A percentile compares a stretch with the other conserved stretches of the same genome.
Conservation (phyloP, 352 stramenopile genomes). For the Globisporangium nunn region DNA sequence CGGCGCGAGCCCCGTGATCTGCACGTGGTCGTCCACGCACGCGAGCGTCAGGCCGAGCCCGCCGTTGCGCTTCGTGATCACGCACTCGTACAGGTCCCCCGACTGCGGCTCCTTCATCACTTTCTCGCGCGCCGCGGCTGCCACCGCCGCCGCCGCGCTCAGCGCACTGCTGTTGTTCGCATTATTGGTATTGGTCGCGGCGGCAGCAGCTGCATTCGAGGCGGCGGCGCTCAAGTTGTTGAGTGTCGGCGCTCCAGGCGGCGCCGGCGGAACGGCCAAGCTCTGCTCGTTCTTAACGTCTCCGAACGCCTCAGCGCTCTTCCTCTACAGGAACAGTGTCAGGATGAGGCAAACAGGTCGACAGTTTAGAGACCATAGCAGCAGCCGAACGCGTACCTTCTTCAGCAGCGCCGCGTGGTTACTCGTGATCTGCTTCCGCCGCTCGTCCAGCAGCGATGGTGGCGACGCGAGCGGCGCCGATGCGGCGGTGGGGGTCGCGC, state of each 20-base stretch:
- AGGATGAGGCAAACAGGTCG: too few relatives aligned
- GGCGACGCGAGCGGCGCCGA: background rate
- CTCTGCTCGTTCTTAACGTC: conserved; percentile 27
- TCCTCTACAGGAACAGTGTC: conserved; percentile 24
- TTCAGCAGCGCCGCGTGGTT: conserved; percentile 21
- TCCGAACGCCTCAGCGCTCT: conserved; percentile 39
- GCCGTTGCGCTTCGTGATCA: conserved; percentile 78
- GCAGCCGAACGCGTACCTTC: conserved; percentile 14
- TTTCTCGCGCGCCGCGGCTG: conserved; percentile 52
- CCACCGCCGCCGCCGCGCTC: conserved; percentile 17
- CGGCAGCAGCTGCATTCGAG: conserved; percentile 13
- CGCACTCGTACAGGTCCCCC: conserved; percentile 77
- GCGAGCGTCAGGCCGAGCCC: conserved; percentile 66
- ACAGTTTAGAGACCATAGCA: too few relatives aligned
- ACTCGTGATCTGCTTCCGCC: conserved; percentile 16
- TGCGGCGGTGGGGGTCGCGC: background rate
- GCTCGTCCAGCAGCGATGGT: conserved; percentile 18
- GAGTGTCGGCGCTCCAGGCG: conserved; percentile 6
- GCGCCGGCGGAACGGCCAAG: conserved; percentile 10
- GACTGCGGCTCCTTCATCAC: conserved; percentile 81
- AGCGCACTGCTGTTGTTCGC: conserved; percentile 4
- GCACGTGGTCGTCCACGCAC: conserved; percentile 78
- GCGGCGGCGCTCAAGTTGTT: conserved; percentile 21
- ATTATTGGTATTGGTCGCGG: background rate
- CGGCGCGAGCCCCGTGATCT: conserved; percentile 69